These are phyloP conservation scores for Serendipita sp. DNA, from an alignment of 1,284 basidiomycete genomes.

Conservation along the genomic window DNA sequence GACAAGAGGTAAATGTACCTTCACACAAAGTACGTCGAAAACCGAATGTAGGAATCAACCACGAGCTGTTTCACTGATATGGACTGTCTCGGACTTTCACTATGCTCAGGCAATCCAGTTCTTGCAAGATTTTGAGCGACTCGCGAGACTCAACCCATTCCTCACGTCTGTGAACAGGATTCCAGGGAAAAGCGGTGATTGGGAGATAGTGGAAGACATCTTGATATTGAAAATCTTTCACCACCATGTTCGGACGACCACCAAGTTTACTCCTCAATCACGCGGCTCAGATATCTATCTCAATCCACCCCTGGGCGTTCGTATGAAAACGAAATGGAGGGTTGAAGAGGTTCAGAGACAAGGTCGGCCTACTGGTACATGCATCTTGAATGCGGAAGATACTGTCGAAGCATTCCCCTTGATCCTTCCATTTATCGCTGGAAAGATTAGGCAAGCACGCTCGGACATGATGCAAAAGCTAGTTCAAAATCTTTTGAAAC, in stretches of 20 bases:
- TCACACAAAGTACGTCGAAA: not conserved
- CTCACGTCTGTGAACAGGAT: not conserved
- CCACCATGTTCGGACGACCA: not conserved
- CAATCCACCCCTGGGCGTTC: not conserved
- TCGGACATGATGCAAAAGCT: not conserved
- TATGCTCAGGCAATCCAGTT: not conserved
- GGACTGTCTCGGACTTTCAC: not conserved
- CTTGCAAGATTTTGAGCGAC: not conserved
- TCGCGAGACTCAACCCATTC: not conserved
- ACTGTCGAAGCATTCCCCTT: not conserved
- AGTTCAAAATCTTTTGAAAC: not conserved
- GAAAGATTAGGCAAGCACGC: not conserved
- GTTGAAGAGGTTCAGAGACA: not conserved
- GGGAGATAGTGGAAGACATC: not conserved
- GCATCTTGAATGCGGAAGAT: not conserved
- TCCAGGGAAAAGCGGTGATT: not conserved
- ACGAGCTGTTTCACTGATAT: not conserved
- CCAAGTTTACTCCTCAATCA: not conserved
- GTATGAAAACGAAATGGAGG: conserved; percentile 1
- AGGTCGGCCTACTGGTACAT: not conserved
- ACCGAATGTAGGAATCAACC: not conserved
- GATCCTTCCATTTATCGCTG: not conserved
- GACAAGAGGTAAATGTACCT: not conserved
- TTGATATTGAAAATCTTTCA: not conserved
- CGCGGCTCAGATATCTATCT: not conserved